Evolutionary conservation across 805 yeast species (phyloP).

Genomic region (Candida insectalens): DNA sequence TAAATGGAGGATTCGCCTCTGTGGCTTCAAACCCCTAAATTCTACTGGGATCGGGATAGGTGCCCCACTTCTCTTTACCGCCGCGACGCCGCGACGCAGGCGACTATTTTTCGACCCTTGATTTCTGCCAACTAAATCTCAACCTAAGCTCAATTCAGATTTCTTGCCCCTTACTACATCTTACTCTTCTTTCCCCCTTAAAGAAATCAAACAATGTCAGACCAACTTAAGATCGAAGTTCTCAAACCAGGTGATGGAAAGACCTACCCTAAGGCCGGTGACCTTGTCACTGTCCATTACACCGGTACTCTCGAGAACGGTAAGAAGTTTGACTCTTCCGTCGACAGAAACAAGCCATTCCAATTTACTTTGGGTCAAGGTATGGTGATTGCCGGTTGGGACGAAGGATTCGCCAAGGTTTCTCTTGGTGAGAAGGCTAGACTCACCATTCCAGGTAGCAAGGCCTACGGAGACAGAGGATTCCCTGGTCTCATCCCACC

Average conservation of each 20-base stretch:
- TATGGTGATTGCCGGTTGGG: slow-evolving; percentile 96
- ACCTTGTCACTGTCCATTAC: slow-evolving; percentile 88
- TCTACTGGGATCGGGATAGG: too few relatives aligned
- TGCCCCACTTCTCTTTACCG: too few relatives aligned
- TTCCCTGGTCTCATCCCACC: slow-evolving; percentile 97
- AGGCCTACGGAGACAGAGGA: slow-evolving; percentile 92
- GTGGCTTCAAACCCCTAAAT: too few relatives aligned
- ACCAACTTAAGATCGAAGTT: slow-evolving; percentile 25
- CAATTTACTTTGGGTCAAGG: slow-evolving; percentile 92
- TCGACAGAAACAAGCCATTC: slow-evolving; percentile 93
- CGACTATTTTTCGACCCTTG: too few relatives aligned
- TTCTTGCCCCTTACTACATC: too few relatives aligned
- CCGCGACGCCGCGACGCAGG: too few relatives aligned
- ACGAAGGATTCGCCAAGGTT: slow-evolving; percentile 84
- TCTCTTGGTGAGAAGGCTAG: slow-evolving; percentile 90
- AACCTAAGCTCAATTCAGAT: too few relatives aligned
- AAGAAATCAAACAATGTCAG: slow-evolving; percentile 8
- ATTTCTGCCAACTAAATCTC: too few relatives aligned
- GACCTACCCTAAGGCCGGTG: slow-evolving; percentile 81
- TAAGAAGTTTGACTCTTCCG: slow-evolving; percentile 90
- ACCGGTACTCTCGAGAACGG: slow-evolving; percentile 94
- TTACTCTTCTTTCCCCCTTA: too few relatives aligned
- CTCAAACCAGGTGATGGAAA: slow-evolving; percentile 60
- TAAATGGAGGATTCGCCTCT: too few relatives aligned
- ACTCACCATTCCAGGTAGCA: slow-evolving; percentile 84